Conservation (phyloP, 805 yeast genomes). For the Schwanniomyces pseudopolymorphus region DNA sequence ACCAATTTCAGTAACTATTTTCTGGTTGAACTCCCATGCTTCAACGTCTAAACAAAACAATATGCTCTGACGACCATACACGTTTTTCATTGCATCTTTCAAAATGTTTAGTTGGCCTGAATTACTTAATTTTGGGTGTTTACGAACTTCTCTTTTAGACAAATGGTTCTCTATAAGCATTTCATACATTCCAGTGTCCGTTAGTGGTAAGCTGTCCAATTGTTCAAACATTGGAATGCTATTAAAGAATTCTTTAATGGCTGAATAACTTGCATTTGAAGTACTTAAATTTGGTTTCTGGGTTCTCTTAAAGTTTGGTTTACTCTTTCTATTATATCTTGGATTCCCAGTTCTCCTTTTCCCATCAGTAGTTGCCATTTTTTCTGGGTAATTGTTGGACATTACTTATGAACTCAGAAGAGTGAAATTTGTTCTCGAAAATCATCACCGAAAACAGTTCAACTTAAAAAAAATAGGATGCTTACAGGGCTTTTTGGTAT, state of each 20-base stretch:
- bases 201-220: not conserved
- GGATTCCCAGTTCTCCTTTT: not conserved
- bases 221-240: not conserved
- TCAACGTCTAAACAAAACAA: conserved; percentile 57
- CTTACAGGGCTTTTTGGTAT: not conserved
- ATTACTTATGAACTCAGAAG: not conserved
- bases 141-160: not conserved
- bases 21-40: conserved; percentile 49
- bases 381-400: not conserved
- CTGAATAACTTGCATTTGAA: not conserved
- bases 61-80: conserved; percentile 17
- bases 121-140: conserved; percentile 1
- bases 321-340: not conserved
- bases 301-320: not conserved
- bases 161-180: conserved; percentile 6
- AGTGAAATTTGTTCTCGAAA: not conserved
- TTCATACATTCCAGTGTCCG: not conserved
- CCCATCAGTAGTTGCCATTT: not conserved
- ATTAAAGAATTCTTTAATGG: not conserved
- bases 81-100: conserved; percentile 1
- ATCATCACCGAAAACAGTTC: not conserved
- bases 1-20: conserved; percentile 55
- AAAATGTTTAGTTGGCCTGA: not conserved
- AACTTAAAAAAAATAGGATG: not conserved
- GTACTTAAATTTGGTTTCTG: not conserved